These are phyloP conservation scores for Barnettozyma wickerhamii DNA, from an alignment of 805 yeast genomes.

Conservation along the genomic window DNA sequence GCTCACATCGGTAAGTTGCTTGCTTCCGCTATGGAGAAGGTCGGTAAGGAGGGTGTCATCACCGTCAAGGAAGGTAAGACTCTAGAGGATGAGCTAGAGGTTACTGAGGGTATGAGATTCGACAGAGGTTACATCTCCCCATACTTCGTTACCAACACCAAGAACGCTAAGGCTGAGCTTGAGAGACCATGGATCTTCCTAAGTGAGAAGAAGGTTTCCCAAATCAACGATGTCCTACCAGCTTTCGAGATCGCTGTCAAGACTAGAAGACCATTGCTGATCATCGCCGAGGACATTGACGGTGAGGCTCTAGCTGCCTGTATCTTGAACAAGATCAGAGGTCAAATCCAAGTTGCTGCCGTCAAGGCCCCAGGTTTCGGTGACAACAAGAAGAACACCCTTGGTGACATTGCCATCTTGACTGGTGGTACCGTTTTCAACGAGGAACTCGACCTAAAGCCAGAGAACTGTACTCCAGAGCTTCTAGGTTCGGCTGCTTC, in stretches of 20 bases:
- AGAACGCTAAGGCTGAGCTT: constrained; percentile 86
- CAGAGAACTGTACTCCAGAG: constrained; percentile 91
- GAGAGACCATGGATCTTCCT: constrained; percentile 88
- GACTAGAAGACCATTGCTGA: constrained; percentile 88
- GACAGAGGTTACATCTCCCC: constrained; percentile 99
- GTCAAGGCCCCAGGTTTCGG: constrained; percentile 99
- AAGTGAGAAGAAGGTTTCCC: constrained; percentile 87
- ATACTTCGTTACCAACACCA: constrained; percentile 91
- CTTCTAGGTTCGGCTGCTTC: constrained; percentile 91
- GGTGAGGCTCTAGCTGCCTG: constrained; percentile 99
- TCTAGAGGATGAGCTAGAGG: constrained; percentile 94
- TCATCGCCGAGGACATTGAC: constrained; percentile 94
- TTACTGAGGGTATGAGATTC: constrained; percentile 98
- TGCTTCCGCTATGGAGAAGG: constrained; percentile 98
- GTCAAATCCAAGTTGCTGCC: constrained; percentile 96
- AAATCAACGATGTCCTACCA: constrained; percentile 84
- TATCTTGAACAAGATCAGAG: constrained; percentile 95
- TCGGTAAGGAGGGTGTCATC: constrained; percentile 99
- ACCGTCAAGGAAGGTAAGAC: constrained; percentile 98
- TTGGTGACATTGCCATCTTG: constrained; percentile 91
- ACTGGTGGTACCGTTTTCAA: constrained; percentile 59
- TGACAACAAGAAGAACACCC: constrained; percentile 95
- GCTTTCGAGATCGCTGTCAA: constrained; percentile 93
- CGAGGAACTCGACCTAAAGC: constrained; percentile 87
- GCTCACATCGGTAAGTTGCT: constrained; percentile 86